Percentiles rank a stretch among this genome's conserved stretches.
These are phyloP conservation scores for Gonium pectorale DNA, from an alignment of 139 green algal species.

Conservation along the genomic window DNA sequence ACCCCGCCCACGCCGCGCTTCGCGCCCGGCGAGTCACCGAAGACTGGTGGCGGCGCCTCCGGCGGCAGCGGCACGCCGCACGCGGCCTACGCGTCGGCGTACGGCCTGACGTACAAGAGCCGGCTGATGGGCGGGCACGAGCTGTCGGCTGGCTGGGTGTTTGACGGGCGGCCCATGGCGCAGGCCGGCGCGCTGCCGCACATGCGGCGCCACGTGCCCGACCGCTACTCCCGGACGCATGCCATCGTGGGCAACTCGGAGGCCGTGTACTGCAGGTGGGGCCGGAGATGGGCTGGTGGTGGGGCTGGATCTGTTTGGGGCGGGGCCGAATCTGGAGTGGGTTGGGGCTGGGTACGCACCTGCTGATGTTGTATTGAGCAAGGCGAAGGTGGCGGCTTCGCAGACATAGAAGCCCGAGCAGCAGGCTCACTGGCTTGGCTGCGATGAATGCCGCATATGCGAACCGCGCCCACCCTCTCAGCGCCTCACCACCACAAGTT, in stretches of 20 bases:
- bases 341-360: no score
- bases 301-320: no score
- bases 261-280: slow-evolving; percentile 57
- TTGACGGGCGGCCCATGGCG: slow-evolving; percentile 27
- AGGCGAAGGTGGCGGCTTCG: no score
- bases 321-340: no score
- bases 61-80: neutral
- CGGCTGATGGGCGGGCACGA: neutral
- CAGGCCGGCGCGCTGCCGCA: slow-evolving; percentile 24
- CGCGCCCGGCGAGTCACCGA: slow-evolving; percentile 9
- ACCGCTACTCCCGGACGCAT: slow-evolving; percentile 49
- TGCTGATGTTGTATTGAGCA: no score
- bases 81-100: neutral
- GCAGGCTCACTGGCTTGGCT: no score
- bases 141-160: slow-evolving; percentile 42
- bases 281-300: no score
- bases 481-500: no score
- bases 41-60: neutral
- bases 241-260: slow-evolving; percentile 44
- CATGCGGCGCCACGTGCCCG: slow-evolving; percentile 28
- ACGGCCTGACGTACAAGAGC: slow-evolving; percentile 21
- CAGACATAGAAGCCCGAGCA: no score
- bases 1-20: slow-evolving; percentile 31
- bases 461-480: no score
- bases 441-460: no score